Evolutionary conservation across 345 rosid genomes (phyloP).

Genomic region (Linum lewisii): DNA sequence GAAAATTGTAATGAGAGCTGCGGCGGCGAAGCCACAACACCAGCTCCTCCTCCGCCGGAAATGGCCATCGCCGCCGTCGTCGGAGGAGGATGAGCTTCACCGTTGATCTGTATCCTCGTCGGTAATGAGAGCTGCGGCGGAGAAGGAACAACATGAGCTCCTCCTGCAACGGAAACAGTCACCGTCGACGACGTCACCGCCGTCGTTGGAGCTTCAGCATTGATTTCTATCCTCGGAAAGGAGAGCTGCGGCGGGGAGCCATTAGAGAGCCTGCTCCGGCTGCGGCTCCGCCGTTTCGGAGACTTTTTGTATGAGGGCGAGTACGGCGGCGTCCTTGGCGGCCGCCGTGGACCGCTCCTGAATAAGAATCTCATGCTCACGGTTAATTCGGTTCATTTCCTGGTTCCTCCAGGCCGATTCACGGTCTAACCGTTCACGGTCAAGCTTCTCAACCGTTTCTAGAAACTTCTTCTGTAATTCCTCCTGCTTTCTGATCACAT

Average conservation of each 20-base stretch:
- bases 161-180: too few relatives aligned
- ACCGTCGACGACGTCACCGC: too few relatives aligned
- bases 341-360: slow-evolving; percentile 67
- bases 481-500: slow-evolving; percentile 68
- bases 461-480: slow-evolving; percentile 54
- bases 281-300: slow-evolving; percentile 31
- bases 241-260: not conserved
- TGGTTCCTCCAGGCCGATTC: slow-evolving; percentile 73
- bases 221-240: too few relatives aligned
- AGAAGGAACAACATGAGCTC: not conserved
- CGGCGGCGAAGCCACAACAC: not conserved
- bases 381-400: slow-evolving; percentile 45
- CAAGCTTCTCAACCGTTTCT: slow-evolving; percentile 54
- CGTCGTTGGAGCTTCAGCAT: too few relatives aligned
- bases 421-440: slow-evolving; percentile 48
- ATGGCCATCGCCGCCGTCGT: too few relatives aligned
- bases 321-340: slow-evolving; percentile 68
- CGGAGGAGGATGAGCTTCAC: too few relatives aligned
- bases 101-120: not conserved
- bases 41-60: too few relatives aligned
- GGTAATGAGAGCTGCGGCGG: not conserved
- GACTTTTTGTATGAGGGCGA: slow-evolving; percentile 66
- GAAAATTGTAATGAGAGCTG: not conserved
- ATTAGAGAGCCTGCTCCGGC: not conserved
- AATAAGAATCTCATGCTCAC: slow-evolving; percentile 49